Base-by-base conservation (phyloP, 495 filamentous ascomycete species). In the Saxispiralis lemnorum region DNA sequence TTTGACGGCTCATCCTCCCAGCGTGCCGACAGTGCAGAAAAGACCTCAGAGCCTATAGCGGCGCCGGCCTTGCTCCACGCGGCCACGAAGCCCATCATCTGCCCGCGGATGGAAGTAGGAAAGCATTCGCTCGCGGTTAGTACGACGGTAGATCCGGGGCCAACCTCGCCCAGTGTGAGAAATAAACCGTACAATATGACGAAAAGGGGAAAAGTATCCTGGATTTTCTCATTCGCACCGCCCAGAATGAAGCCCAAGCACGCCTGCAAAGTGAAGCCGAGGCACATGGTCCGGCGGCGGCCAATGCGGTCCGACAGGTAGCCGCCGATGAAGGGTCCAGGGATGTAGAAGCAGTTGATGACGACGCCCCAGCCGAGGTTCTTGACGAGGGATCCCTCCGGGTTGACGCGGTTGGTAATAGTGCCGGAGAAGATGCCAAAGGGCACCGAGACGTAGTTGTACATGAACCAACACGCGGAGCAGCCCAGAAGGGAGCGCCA, bases 151-250 rank as follows among this genome's bases (percentile, higher is more conserved):
- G 24, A 66, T 0, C 66, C 68, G 2, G 68, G 68, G 0, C 68
- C 67, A 57, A 69, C 64, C 39, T 67, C 64, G 2, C 65, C 62
- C 1, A 68, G 54, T 0, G 61, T 56, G 24, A 64, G 56, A 51
- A 71, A 70, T 34, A 71, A 61, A 6, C 66, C 67, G 45, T 71
- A 72, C 38, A 72, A 58, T 7, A 71, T 59, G 0, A 73, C 54
- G 38, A 73, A 72, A 6, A 72, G 57, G 0, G 67, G 62, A 31
- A 69, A 65, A 7, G 66, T 41, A 0, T 34, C 58, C 43, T 68
- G 64, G 30, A 72, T 66, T 4, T 57, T 57, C 1, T 46, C 43
- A 5, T 68, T 35, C 1, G 65, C 62, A 12, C 63, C 67, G 2
- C 69, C 66, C 10, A 72, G 48, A 34, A 67, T 65, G 38, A 70